Evolutionary conservation across 495 filamentous ascomycete species (phyloP), one percentile per base, ranked within the genome.

Genomic region (Cairneyella variabilis): DNA sequence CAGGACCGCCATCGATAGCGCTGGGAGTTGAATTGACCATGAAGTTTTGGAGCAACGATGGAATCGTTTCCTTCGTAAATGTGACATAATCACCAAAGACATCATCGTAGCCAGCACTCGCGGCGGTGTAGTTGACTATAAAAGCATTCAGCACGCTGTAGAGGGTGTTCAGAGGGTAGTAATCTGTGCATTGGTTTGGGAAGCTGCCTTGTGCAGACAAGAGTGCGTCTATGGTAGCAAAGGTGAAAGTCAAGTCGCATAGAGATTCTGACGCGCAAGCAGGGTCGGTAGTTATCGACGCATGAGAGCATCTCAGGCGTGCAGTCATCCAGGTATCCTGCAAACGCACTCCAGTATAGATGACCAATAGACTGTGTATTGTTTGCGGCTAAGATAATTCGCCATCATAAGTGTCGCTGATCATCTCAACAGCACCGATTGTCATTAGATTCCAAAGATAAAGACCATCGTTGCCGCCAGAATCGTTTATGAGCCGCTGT

Each of bases 371-470:
- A 6, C 12, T 58, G 41, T 28, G 50, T 51, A 16, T 65, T 66
- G 17, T 63, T 52, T 7, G n/a, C 14, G 0, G 60, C 61, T 3
- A 57, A 48, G 20, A 62, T 64, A 0, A 50, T 22, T 5, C 34
- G 9, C 57, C 60, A 18, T 48, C 42, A 3, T 43, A 38, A 0
- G 58, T 42, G 38, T 48, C 58, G 44, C 50, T 47, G 42, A 57
- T 12, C 56, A 58, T 58, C n/a, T 58, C 42, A 16, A 53, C 36
- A 3, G 56, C 25, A 14, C 56, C 56, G 22, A 58, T 53, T 21
- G 56, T 58, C 16, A 53, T 21, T 3, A 58, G 28, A 16, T 58
- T 58, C 49, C 42, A 53, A 18, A 58, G 6, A 11, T 20, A 48
- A 3, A 58, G 7, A 9, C 26, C 34, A 8, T 1, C 12, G 36